Percentiles rank a stretch among this genome's conserved stretches.
These are phyloP conservation scores for Rhodamnia argentea DNA, from an alignment of 345 rosid species.

Conservation along the genomic window DNA sequence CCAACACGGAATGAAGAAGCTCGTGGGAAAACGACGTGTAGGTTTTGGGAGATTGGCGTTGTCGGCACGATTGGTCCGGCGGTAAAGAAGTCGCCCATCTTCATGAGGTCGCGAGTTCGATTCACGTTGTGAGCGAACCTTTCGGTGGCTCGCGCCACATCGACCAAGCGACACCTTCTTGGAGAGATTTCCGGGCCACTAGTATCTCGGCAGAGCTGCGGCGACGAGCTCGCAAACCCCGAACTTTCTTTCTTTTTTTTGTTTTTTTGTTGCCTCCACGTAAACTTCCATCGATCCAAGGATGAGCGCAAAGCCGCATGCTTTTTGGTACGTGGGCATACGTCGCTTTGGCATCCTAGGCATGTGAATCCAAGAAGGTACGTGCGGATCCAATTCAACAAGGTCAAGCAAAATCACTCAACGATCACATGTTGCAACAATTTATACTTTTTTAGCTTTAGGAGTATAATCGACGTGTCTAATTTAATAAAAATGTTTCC, in stretches of 20 bases:
- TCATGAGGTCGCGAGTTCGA: background rate
- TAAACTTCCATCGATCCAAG: background rate
- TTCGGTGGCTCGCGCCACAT: background rate
- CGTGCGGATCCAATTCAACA: background rate
- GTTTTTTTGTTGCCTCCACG: background rate
- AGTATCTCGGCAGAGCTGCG: background rate
- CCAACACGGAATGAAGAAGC: background rate
- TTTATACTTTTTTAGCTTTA: background rate
- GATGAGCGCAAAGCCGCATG: background rate
- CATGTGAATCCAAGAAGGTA: background rate
- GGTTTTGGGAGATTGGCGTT: background rate
- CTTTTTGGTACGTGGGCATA: background rate
- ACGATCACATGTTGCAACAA: background rate
- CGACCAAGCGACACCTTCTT: background rate
- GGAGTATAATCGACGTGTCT: background rate
- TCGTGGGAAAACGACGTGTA: background rate
- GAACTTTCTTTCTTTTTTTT: background rate
- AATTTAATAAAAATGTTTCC: background rate
- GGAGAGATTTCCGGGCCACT: background rate
- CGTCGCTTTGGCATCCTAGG: background rate
- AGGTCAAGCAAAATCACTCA: background rate
- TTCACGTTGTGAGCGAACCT: background rate
- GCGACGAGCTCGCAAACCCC: background rate
- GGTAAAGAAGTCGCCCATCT: background rate
- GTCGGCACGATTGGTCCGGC: accelerated